phyloP scores from a whole-genome alignment of 305 asterid species.

The Stenogyne calaminthoides region DNA sequence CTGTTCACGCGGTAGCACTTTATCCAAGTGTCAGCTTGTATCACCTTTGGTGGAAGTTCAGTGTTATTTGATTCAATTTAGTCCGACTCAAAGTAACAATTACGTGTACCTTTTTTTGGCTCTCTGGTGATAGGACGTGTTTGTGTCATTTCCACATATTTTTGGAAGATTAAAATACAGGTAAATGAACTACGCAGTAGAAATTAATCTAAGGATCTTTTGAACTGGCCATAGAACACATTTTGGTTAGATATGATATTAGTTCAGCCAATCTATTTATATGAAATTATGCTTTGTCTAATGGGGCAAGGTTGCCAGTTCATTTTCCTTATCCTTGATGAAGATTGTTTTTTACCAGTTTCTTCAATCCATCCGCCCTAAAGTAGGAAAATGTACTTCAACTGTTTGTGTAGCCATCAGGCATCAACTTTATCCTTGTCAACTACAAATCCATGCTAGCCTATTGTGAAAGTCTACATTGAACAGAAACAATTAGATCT shows the following conservation, averaged over 20 bases:
- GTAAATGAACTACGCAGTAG: not conserved
- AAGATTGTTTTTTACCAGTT: slow-evolving; percentile 8
- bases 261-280: slow-evolving; percentile 12
- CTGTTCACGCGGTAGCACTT: not conserved
- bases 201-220: not conserved
- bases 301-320: not conserved
- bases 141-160: not conserved
- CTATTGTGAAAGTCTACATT: slow-evolving; percentile 18
- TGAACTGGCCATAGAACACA: not conserved
- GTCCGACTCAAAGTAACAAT: not conserved
- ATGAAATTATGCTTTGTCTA: not conserved
- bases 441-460: not conserved
- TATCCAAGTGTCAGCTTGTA: not conserved
- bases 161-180: not conserved
- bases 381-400: not conserved
- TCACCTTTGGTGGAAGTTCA: not conserved
- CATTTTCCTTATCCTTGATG: slow-evolving; percentile 9
- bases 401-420: slow-evolving; percentile 1
- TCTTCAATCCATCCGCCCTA: slow-evolving; percentile 14
- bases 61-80: not conserved
- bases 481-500: slow-evolving; percentile 7
- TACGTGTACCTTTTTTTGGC: not conserved
- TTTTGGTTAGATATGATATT: not conserved
- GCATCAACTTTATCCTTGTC: slow-evolving; percentile 14
- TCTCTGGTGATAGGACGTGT: not conserved